These are phyloP conservation scores for Colletotrichum orbiculare DNA, from an alignment of 2,329 filamentous ascomycete genomes.

Conservation along the genomic window DNA sequence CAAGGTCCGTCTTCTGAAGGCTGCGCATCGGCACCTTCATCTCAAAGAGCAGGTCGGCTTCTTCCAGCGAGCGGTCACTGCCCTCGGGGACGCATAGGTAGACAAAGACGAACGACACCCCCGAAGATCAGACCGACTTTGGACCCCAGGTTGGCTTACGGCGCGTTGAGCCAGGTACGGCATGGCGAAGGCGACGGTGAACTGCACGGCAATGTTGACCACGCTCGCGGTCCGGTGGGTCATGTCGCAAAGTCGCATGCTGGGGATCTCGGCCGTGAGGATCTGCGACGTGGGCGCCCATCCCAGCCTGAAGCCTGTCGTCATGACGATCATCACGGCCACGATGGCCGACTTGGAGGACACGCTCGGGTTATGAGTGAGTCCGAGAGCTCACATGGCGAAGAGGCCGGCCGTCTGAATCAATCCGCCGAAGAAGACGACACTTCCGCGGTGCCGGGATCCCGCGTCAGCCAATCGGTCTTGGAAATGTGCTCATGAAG, in stretches of 20 bases:
- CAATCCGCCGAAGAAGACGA: constrained; percentile 20
- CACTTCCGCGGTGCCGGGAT: constrained; percentile 7
- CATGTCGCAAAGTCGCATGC: constrained; percentile 45
- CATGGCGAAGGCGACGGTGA: constrained; percentile 48
- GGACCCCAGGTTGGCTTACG: constrained; percentile 47
- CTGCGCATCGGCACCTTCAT: constrained; percentile 13
- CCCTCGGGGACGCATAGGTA: constrained; percentile 52
- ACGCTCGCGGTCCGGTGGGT: constrained; percentile 35
- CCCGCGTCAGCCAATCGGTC: constrained; percentile 19
- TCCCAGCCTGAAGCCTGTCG: constrained; percentile 44
- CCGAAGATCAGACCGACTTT: constrained; percentile 26
- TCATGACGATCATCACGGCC: constrained; percentile 44
- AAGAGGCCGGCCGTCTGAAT: constrained; percentile 15
- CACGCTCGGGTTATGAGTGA: constrained; percentile 28
- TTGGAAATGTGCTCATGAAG: neutral
- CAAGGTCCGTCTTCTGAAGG: neutral
- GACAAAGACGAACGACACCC: constrained; percentile 1
- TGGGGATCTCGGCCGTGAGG: constrained; percentile 48
- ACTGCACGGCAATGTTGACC: constrained; percentile 40
- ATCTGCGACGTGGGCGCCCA: constrained; percentile 51
- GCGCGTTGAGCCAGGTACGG: constrained; percentile 50
- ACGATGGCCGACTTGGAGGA: constrained; percentile 39
- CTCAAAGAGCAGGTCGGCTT: constrained; percentile 67
- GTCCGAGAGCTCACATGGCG: constrained; percentile 17
- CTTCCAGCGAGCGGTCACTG: constrained; percentile 78